Base-by-base conservation (phyloP, 2,329 filamentous ascomycete genomes). In the Fusarium continuum region DNA sequence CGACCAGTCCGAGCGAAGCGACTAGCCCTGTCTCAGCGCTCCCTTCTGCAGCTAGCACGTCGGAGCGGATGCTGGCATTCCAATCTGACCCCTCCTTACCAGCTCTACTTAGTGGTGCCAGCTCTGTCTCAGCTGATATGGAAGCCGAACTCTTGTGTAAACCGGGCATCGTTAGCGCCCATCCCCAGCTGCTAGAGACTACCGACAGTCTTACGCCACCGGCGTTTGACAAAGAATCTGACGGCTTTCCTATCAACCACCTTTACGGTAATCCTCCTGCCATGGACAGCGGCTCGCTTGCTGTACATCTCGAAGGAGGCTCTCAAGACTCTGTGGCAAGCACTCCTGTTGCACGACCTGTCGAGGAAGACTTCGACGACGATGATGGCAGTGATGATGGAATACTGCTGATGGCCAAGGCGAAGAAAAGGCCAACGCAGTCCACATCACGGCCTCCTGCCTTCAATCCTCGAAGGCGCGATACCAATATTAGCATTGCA, bases 31-130 rank as follows among this genome's bases (percentile, higher is more conserved):
- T 82, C 6, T 80, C 78, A 17, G 74, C 77, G 3, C 77, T 77
- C 36, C 72, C 72, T 7, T 73, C 76, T 5, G 74, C 74, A 19
- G 79, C 79, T 57, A 77, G 75, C n/a, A 71, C 77, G 2, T 77
- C 80, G 4, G 81, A 82, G 6, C 77, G 80, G 8, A 82, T 83
- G 66, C 68, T 83, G 14, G 78, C 77, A 4, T 88, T 87, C 71
- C 85, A 84, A 51, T 89, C 86, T 4, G 86, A 89, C 47, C 86
- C 86, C 0, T 89, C 87, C 6, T 74, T 89, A 4, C 87, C 87
- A 10, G 86, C 86, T 7, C 76, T 89, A 8, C 78, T 89, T 10
- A 89, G 86, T 53, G 85, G 86, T 10, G 85, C 86, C 8, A 88
- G 86, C 68, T 89, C 87, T 3, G 81, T 88, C 9, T 89, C 85